Evolutionary conservation across 2,329 filamentous ascomycete species (phyloP).

Genomic region (Aspergillus jensenii): DNA sequence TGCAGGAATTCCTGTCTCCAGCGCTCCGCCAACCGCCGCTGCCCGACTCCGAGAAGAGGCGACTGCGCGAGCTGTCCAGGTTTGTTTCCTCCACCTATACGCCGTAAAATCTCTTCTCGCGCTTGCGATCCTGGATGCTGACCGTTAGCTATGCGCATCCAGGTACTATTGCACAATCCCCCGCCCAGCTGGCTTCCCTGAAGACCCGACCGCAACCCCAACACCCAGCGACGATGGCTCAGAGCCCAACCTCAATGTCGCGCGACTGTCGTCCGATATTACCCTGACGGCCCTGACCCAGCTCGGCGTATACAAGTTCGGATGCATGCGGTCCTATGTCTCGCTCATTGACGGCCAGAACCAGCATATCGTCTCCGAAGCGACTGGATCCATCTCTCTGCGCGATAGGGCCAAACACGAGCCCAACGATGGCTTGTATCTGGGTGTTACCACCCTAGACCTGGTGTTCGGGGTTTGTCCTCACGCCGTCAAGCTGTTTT

Average conservation of each 20-base stretch:
- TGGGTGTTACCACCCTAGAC: conserved; percentile 18
- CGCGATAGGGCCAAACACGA: conserved; percentile 22
- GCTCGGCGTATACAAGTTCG: conserved; percentile 46
- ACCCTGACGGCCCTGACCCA: conserved; percentile 51
- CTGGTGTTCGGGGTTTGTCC: not conserved
- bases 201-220: not conserved
- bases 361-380: conserved; percentile 53
- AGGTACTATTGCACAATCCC: conserved; percentile 1
- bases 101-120: not conserved
- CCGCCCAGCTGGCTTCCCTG: not conserved
- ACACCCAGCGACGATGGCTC: not conserved
- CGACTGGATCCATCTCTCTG: conserved; percentile 37
- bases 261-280: conserved; percentile 1
- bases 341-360: conserved; percentile 50
- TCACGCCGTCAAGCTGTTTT: conserved; percentile 1
- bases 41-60: conserved; percentile 4
- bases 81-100: not conserved
- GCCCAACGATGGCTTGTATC: conserved; percentile 17
- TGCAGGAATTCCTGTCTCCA: not conserved
- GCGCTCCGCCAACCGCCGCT: not conserved
- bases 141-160: not conserved
- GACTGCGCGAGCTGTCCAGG: conserved; percentile 4
- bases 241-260: not conserved
- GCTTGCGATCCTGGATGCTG: not conserved
- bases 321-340: conserved; percentile 44